Conservation (phyloP, 73 alveolate genomes). For the Paramecium primaurelia region DNA sequence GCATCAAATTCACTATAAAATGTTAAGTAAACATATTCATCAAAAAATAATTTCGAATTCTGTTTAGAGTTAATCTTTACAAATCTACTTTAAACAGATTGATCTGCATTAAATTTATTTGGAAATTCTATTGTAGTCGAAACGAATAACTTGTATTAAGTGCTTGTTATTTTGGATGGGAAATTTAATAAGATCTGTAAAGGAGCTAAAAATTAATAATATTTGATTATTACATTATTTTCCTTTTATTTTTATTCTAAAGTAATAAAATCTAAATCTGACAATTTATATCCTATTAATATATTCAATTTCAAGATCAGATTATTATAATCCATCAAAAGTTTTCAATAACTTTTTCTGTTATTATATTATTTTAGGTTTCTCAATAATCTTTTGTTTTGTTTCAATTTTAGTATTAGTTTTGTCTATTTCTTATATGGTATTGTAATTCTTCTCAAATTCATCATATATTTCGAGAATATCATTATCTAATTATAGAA, state of each 20-base stretch:
- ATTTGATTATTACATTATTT: not conserved
- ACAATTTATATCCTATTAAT: not conserved
- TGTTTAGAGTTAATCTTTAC: not conserved
- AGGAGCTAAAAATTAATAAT: not conserved
- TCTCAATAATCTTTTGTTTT: not conserved
- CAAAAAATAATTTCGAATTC: not conserved
- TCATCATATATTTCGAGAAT: not conserved
- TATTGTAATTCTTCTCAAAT: not conserved
- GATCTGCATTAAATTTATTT: conserved; percentile 1
- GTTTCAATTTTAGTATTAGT: not conserved
- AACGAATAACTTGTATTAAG: not conserved
- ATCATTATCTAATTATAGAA: not conserved
- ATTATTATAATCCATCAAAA: not conserved
- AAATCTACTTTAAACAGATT: not conserved
- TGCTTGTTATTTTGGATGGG: not conserved
- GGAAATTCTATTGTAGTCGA: not conserved
- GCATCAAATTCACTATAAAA: conserved; percentile 16
- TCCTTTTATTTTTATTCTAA: not conserved
- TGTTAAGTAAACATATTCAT: not conserved
- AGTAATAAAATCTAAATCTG: conserved; percentile 2
- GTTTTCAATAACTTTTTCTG: not conserved
- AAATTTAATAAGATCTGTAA: not conserved
- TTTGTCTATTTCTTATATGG: not conserved
- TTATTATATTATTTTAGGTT: not conserved
- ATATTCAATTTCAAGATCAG: not conserved